Evolutionary conservation across 352 stramenopile species (phyloP), one percentile per base, ranked within the genome.

Genomic region (Phytophthora fragariaefolia): DNA sequence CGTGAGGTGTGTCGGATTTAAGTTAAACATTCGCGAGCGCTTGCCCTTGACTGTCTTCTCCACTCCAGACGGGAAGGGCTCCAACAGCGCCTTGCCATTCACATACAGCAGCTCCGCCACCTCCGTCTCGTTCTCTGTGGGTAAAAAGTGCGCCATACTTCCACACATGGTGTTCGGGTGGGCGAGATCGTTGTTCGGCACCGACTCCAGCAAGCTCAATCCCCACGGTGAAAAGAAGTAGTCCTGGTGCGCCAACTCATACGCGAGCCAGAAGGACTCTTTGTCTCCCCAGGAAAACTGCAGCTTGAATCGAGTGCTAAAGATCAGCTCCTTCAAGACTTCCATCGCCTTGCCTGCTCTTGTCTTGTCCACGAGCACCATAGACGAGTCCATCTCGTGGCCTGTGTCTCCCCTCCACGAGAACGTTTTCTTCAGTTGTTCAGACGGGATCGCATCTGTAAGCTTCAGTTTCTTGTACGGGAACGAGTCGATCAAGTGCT

Each of bases 361-460:
- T 6, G 56, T 54, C 45, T 88, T 88, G 58, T 85, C 63, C 27
- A 86, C 52, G 3, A 81, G 40, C 24, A 91, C 65, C 60, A 91
- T 77, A 34, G 78, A 89, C 42, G 82, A 90, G 51, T 90, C 81
- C 72, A 77, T 78, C 28, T 88, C 79, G 48, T 88, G 79, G 18
- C 66, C 71, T 2, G 74, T 83, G 17, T 73, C 53, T 22, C 63
- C 73, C 38, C 59, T 63, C 54, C 77, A 90, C 6, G 75, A 68
- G 20, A 77, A 74, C 22, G 77, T 83, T 0, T 74, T 43, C 26
- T 65, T 57, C 15, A 90, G 47, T 15, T 82, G 64, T 23, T 81
- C 47, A 6, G 81, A 90, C 18, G 79, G 75, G 18, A 48, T 53
- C 1, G 61, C 49, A 2, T 66, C 66, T 10, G 6, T 63, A 17